Percentiles rank a stretch among this genome's conserved stretches.
phyloP scores from a whole-genome alignment of 2,329 filamentous ascomycete species.

The Curvularia eragrostidis region DNA sequence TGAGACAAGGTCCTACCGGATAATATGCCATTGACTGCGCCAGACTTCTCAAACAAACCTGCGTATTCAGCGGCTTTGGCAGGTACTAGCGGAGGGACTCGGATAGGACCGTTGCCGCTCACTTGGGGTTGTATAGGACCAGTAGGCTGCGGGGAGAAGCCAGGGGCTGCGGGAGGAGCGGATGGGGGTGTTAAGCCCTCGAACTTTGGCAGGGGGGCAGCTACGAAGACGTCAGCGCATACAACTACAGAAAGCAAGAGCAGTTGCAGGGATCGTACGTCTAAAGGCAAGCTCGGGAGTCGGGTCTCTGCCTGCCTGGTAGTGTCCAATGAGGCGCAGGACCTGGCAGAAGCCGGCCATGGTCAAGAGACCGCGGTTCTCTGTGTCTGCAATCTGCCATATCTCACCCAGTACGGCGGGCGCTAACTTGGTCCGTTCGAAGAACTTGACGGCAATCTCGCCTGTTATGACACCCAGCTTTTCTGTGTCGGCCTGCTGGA shows the following conservation, averaged over 20 bases:
- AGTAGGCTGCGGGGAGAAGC: slow-evolving; percentile 51
- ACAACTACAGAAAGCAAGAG: background rate
- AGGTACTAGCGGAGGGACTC: slow-evolving; percentile 85
- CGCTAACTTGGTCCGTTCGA: slow-evolving; percentile 91
- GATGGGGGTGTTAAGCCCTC: slow-evolving; percentile 70
- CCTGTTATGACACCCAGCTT: slow-evolving; percentile 92
- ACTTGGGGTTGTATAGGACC: slow-evolving; percentile 47
- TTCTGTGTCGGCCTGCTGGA: slow-evolving; percentile 90
- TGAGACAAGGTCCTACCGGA: slow-evolving; percentile 58
- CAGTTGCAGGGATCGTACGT: slow-evolving; percentile 54
- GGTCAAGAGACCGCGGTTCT: slow-evolving; percentile 93
- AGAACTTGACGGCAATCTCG: slow-evolving; percentile 95
- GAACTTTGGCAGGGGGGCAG: slow-evolving; percentile 89
- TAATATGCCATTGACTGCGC: slow-evolving; percentile 76
- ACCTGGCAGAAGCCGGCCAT: slow-evolving; percentile 93
- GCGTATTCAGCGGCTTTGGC: slow-evolving; percentile 92
- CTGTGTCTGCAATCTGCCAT: slow-evolving; percentile 98
- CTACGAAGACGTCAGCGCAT: slow-evolving; percentile 46
- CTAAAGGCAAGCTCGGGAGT: slow-evolving; percentile 81
- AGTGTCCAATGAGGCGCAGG: slow-evolving; percentile 91
- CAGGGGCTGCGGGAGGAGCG: slow-evolving; percentile 59
- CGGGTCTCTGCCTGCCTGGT: slow-evolving; percentile 85
- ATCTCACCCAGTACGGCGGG: slow-evolving; percentile 90
- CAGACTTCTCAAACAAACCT: slow-evolving; percentile 88
- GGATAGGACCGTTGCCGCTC: slow-evolving; percentile 67